Evolutionary conservation across 768 basidiomycete species (phyloP).

Genomic region (Lyophyllum semitale): DNA sequence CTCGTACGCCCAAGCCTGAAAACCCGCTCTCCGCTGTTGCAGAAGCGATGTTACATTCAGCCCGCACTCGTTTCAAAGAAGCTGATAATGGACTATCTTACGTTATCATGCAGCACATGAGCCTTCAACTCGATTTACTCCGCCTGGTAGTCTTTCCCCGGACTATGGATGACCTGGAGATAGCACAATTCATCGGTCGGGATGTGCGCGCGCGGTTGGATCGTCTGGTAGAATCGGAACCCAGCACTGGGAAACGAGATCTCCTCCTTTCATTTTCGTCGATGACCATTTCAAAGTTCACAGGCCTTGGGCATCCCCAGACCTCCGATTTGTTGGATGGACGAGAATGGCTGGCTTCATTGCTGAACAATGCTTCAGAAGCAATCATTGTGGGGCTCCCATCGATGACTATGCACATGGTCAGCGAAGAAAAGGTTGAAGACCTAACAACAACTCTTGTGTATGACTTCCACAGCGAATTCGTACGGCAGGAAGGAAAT

Average conservation of each 20-base stretch:
- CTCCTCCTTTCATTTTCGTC: constrained; percentile 72
- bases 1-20: constrained; percentile 70
- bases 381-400: constrained; percentile 81
- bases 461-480: constrained; percentile 76
- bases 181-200: constrained; percentile 72
- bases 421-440: constrained; percentile 58
- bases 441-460: constrained; percentile 43
- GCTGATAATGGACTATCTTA: constrained; percentile 60
- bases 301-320: constrained; percentile 56
- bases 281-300: constrained; percentile 75
- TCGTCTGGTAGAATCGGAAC: constrained; percentile 56
- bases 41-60: constrained; percentile 78
- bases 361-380: constrained; percentile 64
- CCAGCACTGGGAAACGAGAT: constrained; percentile 56
- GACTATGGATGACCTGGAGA: constrained; percentile 74
- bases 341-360: constrained; percentile 57
- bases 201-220: constrained; percentile 73
- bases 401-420: constrained; percentile 82
- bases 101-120: constrained; percentile 72
- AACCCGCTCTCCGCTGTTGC: constrained; percentile 87
- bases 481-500: constrained; percentile 53
- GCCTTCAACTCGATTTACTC: constrained; percentile 63
- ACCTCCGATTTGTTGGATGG: constrained; percentile 41
- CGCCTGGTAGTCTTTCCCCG: constrained; percentile 78
- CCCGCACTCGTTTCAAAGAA: constrained; percentile 71